phyloP scores from a whole-genome alignment of 192 early-diverging fungal species.

The Funneliformis geosporum region DNA sequence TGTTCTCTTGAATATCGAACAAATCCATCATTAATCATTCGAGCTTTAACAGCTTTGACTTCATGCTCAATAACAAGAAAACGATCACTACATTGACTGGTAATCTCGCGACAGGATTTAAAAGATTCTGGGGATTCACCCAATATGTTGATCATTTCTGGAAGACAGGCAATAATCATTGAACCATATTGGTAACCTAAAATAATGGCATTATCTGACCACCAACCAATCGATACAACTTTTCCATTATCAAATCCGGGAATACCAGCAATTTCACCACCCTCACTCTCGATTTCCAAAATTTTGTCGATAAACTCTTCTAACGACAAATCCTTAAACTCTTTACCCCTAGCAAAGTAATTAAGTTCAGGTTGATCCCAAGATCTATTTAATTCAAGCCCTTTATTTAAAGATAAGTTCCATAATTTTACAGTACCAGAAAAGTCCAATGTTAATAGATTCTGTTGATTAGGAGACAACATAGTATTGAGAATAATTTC shows the following conservation, averaged over 20 bases:
- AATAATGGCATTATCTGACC: conserved; percentile 52
- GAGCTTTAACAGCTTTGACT: conserved; percentile 43
- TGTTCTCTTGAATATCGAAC: conserved; percentile 34
- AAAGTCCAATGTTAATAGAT: conserved; percentile 41
- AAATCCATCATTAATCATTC: conserved; percentile 40
- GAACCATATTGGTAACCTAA: conserved; percentile 55
- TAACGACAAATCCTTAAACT: conserved; percentile 40
- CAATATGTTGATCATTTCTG: conserved; percentile 48
- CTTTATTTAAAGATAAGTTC: conserved; percentile 38
- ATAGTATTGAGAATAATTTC: conserved; percentile 38
- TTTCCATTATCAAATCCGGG: conserved; percentile 45
- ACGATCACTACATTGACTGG: conserved; percentile 37
- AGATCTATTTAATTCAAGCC: conserved; percentile 33
- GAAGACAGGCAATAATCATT: conserved; percentile 49
- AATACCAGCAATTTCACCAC: conserved; percentile 33
- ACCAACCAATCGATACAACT: conserved; percentile 54
- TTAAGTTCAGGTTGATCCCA: conserved; percentile 46
- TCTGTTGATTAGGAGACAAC: conserved; percentile 36
- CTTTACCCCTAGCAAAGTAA: conserved; percentile 45
- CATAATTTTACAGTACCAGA: conserved; percentile 44
- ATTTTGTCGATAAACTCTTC: conserved; percentile 37
- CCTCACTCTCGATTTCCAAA: conserved; percentile 38
- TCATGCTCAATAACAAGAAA: conserved; percentile 48
- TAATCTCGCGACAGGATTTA: conserved; percentile 46
- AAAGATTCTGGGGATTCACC: conserved; percentile 47